phyloP scores from a whole-genome alignment of 2,329 filamentous ascomycete species.

The Pezicula rhizophila region DNA sequence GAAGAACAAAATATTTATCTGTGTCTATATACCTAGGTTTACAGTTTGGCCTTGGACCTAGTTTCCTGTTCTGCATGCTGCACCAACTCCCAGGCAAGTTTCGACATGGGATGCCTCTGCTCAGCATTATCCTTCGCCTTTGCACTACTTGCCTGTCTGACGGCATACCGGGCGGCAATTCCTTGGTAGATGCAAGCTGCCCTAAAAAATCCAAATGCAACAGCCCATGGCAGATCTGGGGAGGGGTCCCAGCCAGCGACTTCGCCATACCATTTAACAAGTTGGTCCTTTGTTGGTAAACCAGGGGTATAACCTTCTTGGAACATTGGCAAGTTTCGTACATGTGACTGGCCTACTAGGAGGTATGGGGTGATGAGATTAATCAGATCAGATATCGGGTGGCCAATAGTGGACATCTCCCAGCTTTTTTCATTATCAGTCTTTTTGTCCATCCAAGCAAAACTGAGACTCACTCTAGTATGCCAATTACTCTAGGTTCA shows the following conservation, averaged over 20 bases:
- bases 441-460: neutral
- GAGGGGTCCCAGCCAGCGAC: slow-evolving; percentile 66
- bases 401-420: slow-evolving; percentile 98
- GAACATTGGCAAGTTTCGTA: slow-evolving; percentile 30
- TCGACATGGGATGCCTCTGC: slow-evolving; percentile 65
- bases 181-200: slow-evolving; percentile 68
- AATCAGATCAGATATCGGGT: slow-evolving; percentile 83
- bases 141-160: slow-evolving; percentile 82
- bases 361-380: slow-evolving; percentile 60
- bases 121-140: slow-evolving; percentile 68
- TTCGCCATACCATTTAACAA: slow-evolving; percentile 60
- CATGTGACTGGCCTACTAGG: slow-evolving; percentile 20
- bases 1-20: neutral
- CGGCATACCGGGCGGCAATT: slow-evolving; percentile 82
- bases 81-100: slow-evolving; percentile 73
- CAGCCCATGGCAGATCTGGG: slow-evolving; percentile 55
- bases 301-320: slow-evolving; percentile 43
- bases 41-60: slow-evolving; percentile 36
- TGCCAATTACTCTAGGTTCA: slow-evolving; percentile 81
- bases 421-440: slow-evolving; percentile 45
- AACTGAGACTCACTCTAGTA: slow-evolving; percentile 63
- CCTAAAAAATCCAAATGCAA: slow-evolving; percentile 57
- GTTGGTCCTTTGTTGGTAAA: slow-evolving; percentile 47
- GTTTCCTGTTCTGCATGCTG: slow-evolving; percentile 37
- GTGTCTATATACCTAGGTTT: slow-evolving; percentile 14